Evolutionary conservation across 345 rosid genomes (phyloP), one percentile per base, ranked within the genome.

Genomic region (Lepidium aucheri): DNA sequence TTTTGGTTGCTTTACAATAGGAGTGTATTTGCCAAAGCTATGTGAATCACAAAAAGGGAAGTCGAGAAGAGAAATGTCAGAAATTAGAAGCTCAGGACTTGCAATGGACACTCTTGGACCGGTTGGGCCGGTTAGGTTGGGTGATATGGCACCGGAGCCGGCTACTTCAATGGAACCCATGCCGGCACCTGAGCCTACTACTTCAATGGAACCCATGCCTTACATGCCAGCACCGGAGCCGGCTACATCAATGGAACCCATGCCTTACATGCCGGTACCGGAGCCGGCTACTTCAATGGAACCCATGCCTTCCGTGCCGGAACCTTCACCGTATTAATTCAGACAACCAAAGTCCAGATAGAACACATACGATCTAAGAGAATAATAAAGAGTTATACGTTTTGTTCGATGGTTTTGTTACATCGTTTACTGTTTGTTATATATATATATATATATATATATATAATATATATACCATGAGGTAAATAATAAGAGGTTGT

Each of bases 1-100:
- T 1, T 12, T 33, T 34, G 39, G 16, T 33, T 13, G 45, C 18
- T 22, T 59, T 16, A 15, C 18, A 33, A 26, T 49, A 90, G 97
- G 97, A 32, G 89, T 88, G 14, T 88, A 78, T 76, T 84, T 91
- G 65, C 91, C 97, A 11, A 82, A 79, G 69, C 74, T 91, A 33
- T 91, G 97, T 50, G 86, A 82, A 69, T 76, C 83, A 9, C 85
- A 76, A 64, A 69, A 70, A 63, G 77, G 72, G 22, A 80, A 63
- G 44, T 72, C 77, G 18, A 72, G 47, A 8, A 84, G 97, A 70
- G 89, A 36, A 75, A 79, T 79, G 84, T 75, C 82, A 0, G 93
- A 86, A 69, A 76, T 87, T 38, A 56, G 68, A 36, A 90, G 95
- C 83, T 82, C 90, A 0, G 90, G 92, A 1, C 14, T 65, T 16